phyloP scores from a whole-genome alignment of 2,329 filamentous ascomycete species.

The Paradendryphiella salina region DNA sequence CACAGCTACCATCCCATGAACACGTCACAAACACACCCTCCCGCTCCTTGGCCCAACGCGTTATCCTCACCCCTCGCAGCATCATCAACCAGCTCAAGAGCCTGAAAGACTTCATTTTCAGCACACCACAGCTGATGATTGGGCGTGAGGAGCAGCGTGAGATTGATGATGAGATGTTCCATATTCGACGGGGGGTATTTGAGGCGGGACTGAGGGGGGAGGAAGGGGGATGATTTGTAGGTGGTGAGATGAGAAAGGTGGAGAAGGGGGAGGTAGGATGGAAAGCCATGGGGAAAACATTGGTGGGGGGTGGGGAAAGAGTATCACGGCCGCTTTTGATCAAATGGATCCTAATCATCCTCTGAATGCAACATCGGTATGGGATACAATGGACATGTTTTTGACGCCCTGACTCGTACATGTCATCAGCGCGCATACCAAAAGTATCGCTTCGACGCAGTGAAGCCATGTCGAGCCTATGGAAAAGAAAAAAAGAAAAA shows the following conservation, averaged over 20 bases:
- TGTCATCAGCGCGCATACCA: no score
- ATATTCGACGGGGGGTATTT: constrained; percentile 74
- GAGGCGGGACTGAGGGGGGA: constrained; percentile 63
- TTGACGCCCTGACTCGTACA: no score
- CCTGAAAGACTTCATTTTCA: constrained; percentile 60
- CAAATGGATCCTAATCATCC: no score
- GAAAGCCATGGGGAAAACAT: no score
- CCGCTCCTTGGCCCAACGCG: constrained; percentile 40
- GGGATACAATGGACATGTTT: no score
- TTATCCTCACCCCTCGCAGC: constrained; percentile 49
- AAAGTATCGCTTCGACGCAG: no score
- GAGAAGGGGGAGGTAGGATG: no score
- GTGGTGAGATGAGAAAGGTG: no score
- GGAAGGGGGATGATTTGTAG: background rate
- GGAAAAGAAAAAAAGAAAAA: background rate
- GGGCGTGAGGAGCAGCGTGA: constrained; percentile 67
- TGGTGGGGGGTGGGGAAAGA: no score
- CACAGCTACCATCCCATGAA: background rate
- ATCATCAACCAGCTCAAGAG: constrained; percentile 54
- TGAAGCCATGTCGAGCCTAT: no score
- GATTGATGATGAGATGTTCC: constrained; percentile 78
- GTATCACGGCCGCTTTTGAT: no score
- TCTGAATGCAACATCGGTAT: no score
- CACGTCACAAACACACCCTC: constrained; percentile 23
- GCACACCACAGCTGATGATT: constrained; percentile 57